phyloP scores from a whole-genome alignment of 768 basidiomycete genomes.

The Cystofilobasidium capitatum region DNA sequence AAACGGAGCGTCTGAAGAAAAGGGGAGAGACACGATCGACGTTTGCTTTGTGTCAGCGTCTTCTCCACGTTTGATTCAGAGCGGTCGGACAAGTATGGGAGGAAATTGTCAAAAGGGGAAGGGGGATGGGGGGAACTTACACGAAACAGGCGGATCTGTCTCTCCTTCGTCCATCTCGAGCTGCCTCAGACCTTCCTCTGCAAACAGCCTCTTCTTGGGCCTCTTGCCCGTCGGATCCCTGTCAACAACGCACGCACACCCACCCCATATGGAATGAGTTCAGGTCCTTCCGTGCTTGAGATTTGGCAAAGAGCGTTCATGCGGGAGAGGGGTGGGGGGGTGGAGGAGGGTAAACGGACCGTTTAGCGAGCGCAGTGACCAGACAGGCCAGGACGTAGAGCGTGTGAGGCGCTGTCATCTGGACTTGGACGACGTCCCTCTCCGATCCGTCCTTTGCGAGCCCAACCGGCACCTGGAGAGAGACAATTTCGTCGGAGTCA shows the following conservation, averaged over 20 bases:
- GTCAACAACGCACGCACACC: no score
- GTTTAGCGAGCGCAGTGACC: slow-evolving; percentile 18
- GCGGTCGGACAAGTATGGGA: not conserved
- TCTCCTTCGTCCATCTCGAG: not conserved
- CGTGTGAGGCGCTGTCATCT: slow-evolving; percentile 16
- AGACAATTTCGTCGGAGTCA: no score
- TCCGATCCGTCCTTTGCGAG: not conserved
- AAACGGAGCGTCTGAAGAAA: not conserved
- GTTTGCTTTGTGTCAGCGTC: not conserved
- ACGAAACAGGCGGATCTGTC: not conserved
- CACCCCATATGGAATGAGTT: no score
- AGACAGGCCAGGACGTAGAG: slow-evolving; percentile 25
- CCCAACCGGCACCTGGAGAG: not conserved
- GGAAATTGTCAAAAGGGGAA: not conserved
- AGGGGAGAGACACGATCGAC: not conserved
- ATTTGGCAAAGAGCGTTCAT: not conserved
- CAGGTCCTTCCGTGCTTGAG: no score
- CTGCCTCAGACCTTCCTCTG: slow-evolving; percentile 19
- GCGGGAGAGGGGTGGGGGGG: not conserved
- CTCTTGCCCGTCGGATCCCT: slow-evolving; percentile 25
- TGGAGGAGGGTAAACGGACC: not conserved
- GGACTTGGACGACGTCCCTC: not conserved
- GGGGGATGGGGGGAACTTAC: no score
- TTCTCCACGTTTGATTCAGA: not conserved
- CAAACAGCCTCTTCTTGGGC: slow-evolving; percentile 24